These are phyloP conservation scores for Gracilaria caudata DNA, from an alignment of 23 red algal species.

Conservation along the genomic window DNA sequence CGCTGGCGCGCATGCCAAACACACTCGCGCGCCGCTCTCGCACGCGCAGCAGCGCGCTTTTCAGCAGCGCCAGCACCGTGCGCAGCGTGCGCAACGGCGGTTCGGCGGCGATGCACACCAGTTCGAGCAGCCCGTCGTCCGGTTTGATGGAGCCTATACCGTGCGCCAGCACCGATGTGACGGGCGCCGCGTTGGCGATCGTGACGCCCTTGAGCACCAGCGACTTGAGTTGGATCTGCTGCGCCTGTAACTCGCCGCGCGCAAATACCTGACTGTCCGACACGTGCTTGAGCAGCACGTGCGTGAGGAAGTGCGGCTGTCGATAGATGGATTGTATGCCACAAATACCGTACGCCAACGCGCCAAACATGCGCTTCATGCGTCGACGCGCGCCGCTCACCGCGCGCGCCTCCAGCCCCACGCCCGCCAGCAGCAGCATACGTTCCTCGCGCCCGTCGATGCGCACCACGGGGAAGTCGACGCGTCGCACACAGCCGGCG, in stretches of 20 bases:
- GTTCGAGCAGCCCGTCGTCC: conserved; percentile 76
- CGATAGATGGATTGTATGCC: too few species aligned
- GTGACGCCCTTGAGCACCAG: conserved; percentile 60
- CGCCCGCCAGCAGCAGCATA: conserved; percentile 59
- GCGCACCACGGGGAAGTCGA: conserved; percentile 36
- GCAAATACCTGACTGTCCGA: conserved; percentile 35
- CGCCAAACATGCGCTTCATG: conserved; percentile 49
- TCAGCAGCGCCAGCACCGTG: conserved; percentile 48
- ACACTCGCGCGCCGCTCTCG: conserved; percentile 31
- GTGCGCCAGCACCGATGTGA: conserved; percentile 60
- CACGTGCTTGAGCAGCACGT: conserved; percentile 2
- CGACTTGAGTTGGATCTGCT: conserved; percentile 35
- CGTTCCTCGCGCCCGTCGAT: neutral
- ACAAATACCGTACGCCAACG: conserved; percentile 37
- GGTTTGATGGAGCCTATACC: conserved; percentile 60
- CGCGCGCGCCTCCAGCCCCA: conserved; percentile 66
- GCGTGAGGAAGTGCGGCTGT: too few species aligned
- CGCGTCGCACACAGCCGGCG: neutral
- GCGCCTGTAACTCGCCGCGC: conserved; percentile 15
- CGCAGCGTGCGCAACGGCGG: conserved; percentile 28
- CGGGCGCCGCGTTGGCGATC: conserved; percentile 66
- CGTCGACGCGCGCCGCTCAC: conserved; percentile 30
- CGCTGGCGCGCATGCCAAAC: conserved; percentile 48
- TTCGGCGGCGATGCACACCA: conserved; percentile 37
- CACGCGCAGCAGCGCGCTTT: conserved; percentile 36